Percentiles rank a stretch among this genome's conserved stretches.
phyloP scores from a whole-genome alignment of 2,329 filamentous ascomycete genomes.

The Penicillium sp. region DNA sequence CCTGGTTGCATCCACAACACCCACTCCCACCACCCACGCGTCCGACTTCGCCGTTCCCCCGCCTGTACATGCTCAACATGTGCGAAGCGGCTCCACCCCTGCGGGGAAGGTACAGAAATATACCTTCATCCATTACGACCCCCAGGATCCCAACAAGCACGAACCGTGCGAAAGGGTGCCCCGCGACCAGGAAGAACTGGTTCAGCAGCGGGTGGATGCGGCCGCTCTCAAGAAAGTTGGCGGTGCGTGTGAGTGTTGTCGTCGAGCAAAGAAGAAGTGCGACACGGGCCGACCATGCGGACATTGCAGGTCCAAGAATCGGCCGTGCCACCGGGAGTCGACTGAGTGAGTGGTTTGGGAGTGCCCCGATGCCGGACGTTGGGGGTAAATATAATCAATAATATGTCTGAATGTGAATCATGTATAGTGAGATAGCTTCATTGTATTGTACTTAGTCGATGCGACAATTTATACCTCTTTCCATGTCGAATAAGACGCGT shows the following conservation, averaged over 20 bases:
- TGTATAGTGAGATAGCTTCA: no score
- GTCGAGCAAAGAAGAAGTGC: conserved; percentile 30
- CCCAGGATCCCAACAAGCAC: conserved; percentile 2
- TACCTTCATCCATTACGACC: conserved; percentile 20
- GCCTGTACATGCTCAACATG: not conserved
- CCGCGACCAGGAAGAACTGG: conserved; percentile 14
- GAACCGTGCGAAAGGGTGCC: conserved; percentile 7
- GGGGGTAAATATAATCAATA: no score
- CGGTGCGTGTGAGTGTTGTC: conserved; percentile 31
- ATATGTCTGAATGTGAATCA: no score
- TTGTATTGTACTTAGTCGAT: no score
- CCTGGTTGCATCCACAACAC: not conserved
- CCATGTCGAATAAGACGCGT: no score
- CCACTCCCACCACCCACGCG: no score
- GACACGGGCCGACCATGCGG: conserved; percentile 21
- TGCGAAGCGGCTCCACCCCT: no score
- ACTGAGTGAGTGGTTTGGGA: no score
- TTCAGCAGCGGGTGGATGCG: conserved; percentile 17
- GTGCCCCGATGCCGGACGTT: no score
- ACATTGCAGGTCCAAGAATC: not conserved
- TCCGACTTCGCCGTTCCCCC: not conserved
- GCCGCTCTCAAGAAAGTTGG: conserved; percentile 22
- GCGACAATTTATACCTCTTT: no score
- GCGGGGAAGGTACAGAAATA: no score
- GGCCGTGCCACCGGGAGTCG: conserved; percentile 22